These are phyloP conservation scores for Leccinum boreale DNA, from an alignment of 768 basidiomycete genomes.

Conservation along the genomic window DNA sequence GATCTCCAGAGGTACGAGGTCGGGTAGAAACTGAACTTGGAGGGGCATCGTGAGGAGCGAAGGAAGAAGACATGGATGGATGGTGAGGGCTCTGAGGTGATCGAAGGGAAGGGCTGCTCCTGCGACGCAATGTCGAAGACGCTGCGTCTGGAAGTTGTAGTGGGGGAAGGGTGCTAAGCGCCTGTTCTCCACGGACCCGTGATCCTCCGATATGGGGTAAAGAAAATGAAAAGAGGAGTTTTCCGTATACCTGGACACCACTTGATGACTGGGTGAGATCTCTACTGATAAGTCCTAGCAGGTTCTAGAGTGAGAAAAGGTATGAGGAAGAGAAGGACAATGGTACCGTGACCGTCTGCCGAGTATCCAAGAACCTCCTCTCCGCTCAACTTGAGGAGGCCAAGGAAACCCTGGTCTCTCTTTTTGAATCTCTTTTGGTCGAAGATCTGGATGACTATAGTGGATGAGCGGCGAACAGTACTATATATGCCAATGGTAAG, in stretches of 20 bases:
- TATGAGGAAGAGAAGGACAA: neutral
- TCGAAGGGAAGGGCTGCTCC: constrained; percentile 25
- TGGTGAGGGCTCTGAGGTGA: constrained; percentile 15
- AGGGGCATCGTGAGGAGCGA: constrained; percentile 11
- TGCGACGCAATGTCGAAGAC: constrained; percentile 14
- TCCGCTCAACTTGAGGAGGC: constrained; percentile 53
- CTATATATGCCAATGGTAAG: constrained; percentile 34
- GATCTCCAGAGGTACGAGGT: constrained; percentile 18
- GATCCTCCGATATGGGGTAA: constrained; percentile 32
- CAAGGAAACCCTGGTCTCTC: constrained; percentile 78
- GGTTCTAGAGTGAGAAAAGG: constrained; percentile 1
- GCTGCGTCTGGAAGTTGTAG: constrained; percentile 14
- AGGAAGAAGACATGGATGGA: constrained; percentile 21
- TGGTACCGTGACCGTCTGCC: constrained; percentile 42
- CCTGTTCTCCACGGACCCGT: constrained; percentile 17
- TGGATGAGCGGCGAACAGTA: constrained; percentile 68
- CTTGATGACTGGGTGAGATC: constrained; percentile 42
- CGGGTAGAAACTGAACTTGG: constrained; percentile 8
- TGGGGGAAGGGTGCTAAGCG: constrained; percentile 12
- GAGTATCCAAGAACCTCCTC: constrained; percentile 52
- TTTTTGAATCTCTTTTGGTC: constrained; percentile 88
- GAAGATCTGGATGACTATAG: constrained; percentile 82
- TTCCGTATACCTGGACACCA: constrained; percentile 66
- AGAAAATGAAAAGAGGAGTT: constrained; percentile 66
- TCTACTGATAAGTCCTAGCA: constrained; percentile 62